Percentiles rank a stretch among this genome's conserved stretches.
These are phyloP conservation scores for Viola odorata DNA, from an alignment of 345 rosid genomes.

Conservation along the genomic window DNA sequence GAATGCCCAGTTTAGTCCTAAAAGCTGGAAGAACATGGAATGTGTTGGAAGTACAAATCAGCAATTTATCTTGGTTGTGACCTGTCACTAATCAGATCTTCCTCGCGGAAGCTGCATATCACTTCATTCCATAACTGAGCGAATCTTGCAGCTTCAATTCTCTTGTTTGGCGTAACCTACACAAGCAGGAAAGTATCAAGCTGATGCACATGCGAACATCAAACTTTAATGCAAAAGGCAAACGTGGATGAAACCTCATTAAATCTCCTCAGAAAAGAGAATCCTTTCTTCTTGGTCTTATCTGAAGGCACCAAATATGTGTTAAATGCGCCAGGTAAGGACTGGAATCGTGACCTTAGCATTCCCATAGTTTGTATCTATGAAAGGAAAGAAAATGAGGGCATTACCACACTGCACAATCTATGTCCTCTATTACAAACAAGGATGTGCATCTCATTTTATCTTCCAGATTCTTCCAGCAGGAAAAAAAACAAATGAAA, in stretches of 20 bases:
- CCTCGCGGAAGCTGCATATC: slow-evolving; percentile 92
- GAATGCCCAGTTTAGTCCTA: slow-evolving; percentile 21
- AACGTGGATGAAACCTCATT: slow-evolving; percentile 49
- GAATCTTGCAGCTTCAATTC: slow-evolving; percentile 98
- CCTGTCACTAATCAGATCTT: slow-evolving; percentile 97
- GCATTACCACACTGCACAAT: neutral
- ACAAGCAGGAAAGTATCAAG: slow-evolving; percentile 7
- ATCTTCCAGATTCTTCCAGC: too few species aligned
- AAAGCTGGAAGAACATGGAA: slow-evolving; percentile 10
- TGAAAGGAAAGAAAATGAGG: neutral
- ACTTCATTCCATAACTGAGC: slow-evolving; percentile 99
- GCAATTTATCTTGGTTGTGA: slow-evolving; percentile 11
- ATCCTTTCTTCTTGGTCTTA: slow-evolving; percentile 68
- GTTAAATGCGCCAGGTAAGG: slow-evolving; percentile 90
- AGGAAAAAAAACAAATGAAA: too few species aligned
- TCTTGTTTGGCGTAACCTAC: slow-evolving; percentile 77
- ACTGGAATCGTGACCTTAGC: slow-evolving; percentile 94
- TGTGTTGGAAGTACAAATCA: slow-evolving; percentile 6
- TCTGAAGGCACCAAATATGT: slow-evolving; percentile 83
- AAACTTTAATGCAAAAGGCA: too few species aligned
- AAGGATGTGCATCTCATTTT: neutral
- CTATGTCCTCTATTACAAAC: neutral
- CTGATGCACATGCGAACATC: too few species aligned
- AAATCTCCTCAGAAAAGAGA: slow-evolving; percentile 78
- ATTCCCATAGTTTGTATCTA: slow-evolving; percentile 91